Percentiles rank a stretch among this genome's conserved stretches.
phyloP scores from a whole-genome alignment of 2,329 filamentous ascomycete species.

The Diplocarpon mali region DNA sequence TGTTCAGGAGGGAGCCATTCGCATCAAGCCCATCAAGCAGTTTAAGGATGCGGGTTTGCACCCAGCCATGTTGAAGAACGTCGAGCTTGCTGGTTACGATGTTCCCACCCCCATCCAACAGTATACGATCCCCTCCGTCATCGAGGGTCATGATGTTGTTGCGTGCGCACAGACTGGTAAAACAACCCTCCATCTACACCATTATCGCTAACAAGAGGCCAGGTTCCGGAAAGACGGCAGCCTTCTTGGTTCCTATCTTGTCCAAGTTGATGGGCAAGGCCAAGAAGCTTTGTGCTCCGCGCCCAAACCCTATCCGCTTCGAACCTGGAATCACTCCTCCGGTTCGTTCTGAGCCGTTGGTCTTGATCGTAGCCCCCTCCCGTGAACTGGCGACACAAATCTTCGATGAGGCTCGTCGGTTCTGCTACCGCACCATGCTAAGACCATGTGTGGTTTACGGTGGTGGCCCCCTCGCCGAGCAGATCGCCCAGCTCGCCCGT shows the following conservation, averaged over 20 bases:
- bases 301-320: conserved; percentile 53
- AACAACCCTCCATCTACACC: conserved; percentile 6
- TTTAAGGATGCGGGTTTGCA: conserved; percentile 78
- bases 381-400: conserved; percentile 90
- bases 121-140: conserved; percentile 71
- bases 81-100: conserved; percentile 59
- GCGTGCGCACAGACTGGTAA: conserved; percentile 86
- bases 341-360: conserved; percentile 73
- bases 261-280: conserved; percentile 94
- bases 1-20: conserved; percentile 42
- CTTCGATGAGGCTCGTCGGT: conserved; percentile 83
- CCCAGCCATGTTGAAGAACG: conserved; percentile 69
- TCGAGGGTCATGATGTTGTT: conserved; percentile 69
- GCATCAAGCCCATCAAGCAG: conserved; percentile 38
- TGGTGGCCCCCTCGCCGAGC: conserved; percentile 59
- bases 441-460: conserved; percentile 86
- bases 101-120: conserved; percentile 78
- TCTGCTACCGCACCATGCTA: conserved; percentile 92
- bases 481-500: conserved; percentile 61
- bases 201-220: background rate
- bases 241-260: conserved; percentile 79
- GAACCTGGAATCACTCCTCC: conserved; percentile 34
- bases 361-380: conserved; percentile 75
- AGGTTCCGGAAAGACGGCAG: conserved; percentile 96
- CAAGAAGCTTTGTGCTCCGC: conserved; percentile 70